Percentiles rank a stretch among this genome's conserved stretches.
phyloP scores from a whole-genome alignment of 768 basidiomycete genomes.

The Amanita jacksonii region DNA sequence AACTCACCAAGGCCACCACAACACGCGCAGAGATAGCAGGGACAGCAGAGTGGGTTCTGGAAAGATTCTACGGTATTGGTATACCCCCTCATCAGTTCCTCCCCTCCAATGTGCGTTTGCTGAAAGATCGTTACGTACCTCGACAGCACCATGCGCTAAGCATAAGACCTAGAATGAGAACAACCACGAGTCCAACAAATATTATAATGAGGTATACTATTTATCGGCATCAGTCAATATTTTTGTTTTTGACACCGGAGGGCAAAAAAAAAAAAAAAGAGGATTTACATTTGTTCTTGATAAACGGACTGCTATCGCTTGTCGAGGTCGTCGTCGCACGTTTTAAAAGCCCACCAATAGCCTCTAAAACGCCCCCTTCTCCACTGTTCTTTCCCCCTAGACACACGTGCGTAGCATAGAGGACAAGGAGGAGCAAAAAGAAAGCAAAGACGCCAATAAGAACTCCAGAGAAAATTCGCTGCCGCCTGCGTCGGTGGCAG shows the following conservation, averaged over 20 bases:
- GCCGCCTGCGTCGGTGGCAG: background rate
- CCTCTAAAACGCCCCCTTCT: constrained; percentile 17
- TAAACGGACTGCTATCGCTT: constrained; percentile 21
- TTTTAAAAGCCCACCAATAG: constrained; percentile 19
- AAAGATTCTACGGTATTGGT: constrained; percentile 33
- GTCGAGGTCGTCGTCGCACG: constrained; percentile 20
- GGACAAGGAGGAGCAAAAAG: constrained; percentile 24
- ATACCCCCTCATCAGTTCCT: background rate
- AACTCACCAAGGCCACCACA: constrained; percentile 55
- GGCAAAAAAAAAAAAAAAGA: too few relatives aligned
- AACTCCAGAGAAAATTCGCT: constrained; percentile 9
- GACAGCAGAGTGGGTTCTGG: constrained; percentile 56
- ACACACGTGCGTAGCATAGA: constrained; percentile 23
- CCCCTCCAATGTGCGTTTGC: too few relatives aligned
- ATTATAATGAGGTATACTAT: constrained; percentile 55
- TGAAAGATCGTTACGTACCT: constrained; percentile 24
- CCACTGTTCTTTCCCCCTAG: constrained; percentile 23
- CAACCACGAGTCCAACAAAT: constrained; percentile 53
- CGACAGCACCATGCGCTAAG: constrained; percentile 59
- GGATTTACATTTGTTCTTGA: constrained; percentile 32
- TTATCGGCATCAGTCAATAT: background rate
- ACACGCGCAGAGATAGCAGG: constrained; percentile 65
- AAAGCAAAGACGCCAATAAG: constrained; percentile 23
- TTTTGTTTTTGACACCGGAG: background rate
- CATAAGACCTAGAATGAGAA: constrained; percentile 44